Base-by-base conservation (phyloP, 1,284 basidiomycete genomes). In the Cystobasidiaceae sp. region DNA sequence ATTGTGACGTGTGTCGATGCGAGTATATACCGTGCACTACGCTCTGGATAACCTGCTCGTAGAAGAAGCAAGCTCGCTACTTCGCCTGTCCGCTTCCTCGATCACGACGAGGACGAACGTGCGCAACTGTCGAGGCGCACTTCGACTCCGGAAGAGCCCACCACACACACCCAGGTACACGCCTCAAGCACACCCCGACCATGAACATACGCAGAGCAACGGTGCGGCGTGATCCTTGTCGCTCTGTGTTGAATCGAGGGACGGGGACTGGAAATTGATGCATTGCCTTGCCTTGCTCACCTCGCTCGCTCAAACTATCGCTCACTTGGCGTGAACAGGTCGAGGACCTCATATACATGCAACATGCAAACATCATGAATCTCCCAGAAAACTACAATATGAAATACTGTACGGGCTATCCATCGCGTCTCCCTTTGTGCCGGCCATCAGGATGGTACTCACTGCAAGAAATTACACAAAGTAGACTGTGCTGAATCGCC, bases 341-440 rank as follows among this genome's bases (percentile, higher is more conserved):
- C 51, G 79, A 78, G 45, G 89, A 92, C 76, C 80, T 90, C 57
- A 80, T 85, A 72, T 90, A 88, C 30, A 96, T 96, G 93, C 92
- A 90, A 78, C 87, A 90, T 69, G 90, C 87, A 73, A 93, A 93
- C 76, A 79, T 92, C 70, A 84, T 87, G 74, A 93, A 91, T 75
- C 78, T 93, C 27, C 90, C 90, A 0, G 90, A 92, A 74, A 91
- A 90, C 77, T 92, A 91, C 74, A 68, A 70, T 21, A 85, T 92
- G 83, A 87, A 85, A 74, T 93, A 90, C 76, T 94, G 91, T 91
- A 68, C 67, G 88, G n/a, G 79, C n/a, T n/a, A n/a, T n/a, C n/a
- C n/a, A n/a, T n/a, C n/a, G n/a, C n/a, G n/a, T n/a, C n/a, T n/a
- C n/a, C n/a, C n/a, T n/a, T n/a, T n/a, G n/a, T n/a, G n/a, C n/a